Evolutionary conservation across 306 rosid species (phyloP), one percentile per base, ranked within the genome.

Genomic region (Citrullus amarus): DNA sequence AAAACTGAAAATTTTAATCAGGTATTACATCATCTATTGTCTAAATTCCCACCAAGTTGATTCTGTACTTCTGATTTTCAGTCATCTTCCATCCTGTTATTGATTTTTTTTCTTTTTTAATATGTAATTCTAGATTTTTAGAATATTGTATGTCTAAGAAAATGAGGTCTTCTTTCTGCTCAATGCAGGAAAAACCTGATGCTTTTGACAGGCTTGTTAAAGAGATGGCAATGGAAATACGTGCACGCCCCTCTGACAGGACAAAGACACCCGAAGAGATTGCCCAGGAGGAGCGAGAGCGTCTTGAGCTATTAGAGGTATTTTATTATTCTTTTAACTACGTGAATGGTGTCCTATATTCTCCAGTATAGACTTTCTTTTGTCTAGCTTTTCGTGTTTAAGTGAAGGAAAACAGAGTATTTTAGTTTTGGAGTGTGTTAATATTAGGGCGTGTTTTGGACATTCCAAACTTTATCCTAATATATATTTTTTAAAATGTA

Each of bases 221-320:
- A 85, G 90, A 83, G 76, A 82, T 92, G 96, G 90, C 86, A 72
- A 55, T 91, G 82, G 97, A 89, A 82, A 88, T 88, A 81, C 93
- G 99, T 75, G 99, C 96, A 79, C 97, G 93, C 48, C 99, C 99
- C 34, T 95, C 97, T 15, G 93, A 90, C 59, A 89, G 97, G 88
- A 88, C 88, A 68, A 95, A 92, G 81, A 85, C 97, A 44, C 91
- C 91, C 8, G 97, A 91, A 83, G 97, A 95, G 86, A 87, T 92
- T 87, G 97, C 97, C 55, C 97, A 89, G 80, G 97, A 91, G 85
- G 97, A 95, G 86, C 90, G 92, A 80, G 99, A 92, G 74, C 87
- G 81, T 50, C 84, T 95, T 38, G 93, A 92, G 84, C 55, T 6
- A 51, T 67, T 95, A 78, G 99, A 95, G 97, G 99, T 95, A 88